phyloP scores from a whole-genome alignment of 345 rosid genomes.

The Aegle marmelos region DNA sequence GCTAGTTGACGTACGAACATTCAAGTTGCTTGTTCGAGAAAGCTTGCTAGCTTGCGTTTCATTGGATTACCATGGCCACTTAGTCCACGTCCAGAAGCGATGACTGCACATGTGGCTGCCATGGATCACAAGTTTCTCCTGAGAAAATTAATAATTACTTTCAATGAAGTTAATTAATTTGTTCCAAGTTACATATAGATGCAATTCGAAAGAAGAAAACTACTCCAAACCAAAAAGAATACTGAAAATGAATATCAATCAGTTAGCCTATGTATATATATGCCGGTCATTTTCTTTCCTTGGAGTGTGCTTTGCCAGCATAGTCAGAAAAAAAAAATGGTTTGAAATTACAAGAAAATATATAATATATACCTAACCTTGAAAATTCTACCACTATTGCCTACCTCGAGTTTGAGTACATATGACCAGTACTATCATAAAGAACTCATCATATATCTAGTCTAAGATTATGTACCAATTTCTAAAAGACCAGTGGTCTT shows the following conservation, averaged over 20 bases:
- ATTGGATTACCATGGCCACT: neutral
- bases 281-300: constrained; percentile 3
- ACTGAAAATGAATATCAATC: too few relatives aligned
- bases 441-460: neutral
- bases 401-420: neutral
- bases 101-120: neutral
- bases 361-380: constrained; percentile 1
- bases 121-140: neutral
- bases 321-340: neutral
- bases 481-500: neutral
- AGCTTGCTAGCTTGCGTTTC: neutral
- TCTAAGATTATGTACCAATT: neutral
- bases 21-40: constrained; percentile 16
- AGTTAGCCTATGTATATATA: neutral
- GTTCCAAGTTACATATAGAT: too few relatives aligned
- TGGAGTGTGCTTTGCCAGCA: neutral
- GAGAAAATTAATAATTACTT: neutral
- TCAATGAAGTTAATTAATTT: too few relatives aligned
- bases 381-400: neutral
- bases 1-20: neutral
- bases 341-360: neutral
- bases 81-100: neutral
- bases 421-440: neutral
- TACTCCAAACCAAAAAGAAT: too few relatives aligned
- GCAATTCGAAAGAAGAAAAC: too few relatives aligned